phyloP scores from a whole-genome alignment of 1,284 basidiomycete species.

The Xerocomus amazonicus region DNA sequence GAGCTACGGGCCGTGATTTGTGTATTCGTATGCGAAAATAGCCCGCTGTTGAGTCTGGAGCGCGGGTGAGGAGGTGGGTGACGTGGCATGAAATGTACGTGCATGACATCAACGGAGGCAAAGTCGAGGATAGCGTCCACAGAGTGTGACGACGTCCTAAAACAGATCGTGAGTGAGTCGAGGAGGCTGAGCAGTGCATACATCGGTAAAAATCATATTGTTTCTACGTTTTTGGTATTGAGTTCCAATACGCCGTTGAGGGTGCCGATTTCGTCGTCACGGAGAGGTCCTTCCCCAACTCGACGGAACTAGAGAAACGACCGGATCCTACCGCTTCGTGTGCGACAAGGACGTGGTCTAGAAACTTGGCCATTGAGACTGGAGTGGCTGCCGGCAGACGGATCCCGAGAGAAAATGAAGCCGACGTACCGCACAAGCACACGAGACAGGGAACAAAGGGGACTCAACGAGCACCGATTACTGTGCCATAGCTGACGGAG shows the following conservation, averaged over 20 bases:
- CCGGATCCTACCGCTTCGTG: constrained; percentile 77
- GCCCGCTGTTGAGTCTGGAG: constrained; percentile 65
- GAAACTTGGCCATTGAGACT: constrained; percentile 83
- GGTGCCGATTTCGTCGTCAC: constrained; percentile 87
- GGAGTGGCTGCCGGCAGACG: neutral
- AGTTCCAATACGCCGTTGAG: constrained; percentile 85
- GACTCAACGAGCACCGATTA: constrained; percentile 84
- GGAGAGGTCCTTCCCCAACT: constrained; percentile 79
- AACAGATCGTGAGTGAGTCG: neutral
- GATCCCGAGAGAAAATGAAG: neutral
- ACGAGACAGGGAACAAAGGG: constrained; percentile 79
- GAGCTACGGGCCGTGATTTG: constrained; percentile 46
- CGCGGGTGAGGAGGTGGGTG: constrained; percentile 2
- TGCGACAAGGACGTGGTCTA: constrained; percentile 75
- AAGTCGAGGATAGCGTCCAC: constrained; percentile 81
- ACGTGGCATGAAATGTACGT: constrained; percentile 21
- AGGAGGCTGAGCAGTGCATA: constrained; percentile 26
- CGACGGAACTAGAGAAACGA: constrained; percentile 92
- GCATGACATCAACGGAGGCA: constrained; percentile 73
- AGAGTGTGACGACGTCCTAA: constrained; percentile 77
- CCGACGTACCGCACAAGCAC: constrained; percentile 63
- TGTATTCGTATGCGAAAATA: constrained; percentile 95
- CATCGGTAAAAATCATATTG: constrained; percentile 88
- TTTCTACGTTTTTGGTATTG: constrained; percentile 77
- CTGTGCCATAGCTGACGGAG: constrained; percentile 89